Base-by-base conservation (phyloP, 2,329 filamentous ascomycete genomes). In the Colletotrichum chlorophyti region DNA sequence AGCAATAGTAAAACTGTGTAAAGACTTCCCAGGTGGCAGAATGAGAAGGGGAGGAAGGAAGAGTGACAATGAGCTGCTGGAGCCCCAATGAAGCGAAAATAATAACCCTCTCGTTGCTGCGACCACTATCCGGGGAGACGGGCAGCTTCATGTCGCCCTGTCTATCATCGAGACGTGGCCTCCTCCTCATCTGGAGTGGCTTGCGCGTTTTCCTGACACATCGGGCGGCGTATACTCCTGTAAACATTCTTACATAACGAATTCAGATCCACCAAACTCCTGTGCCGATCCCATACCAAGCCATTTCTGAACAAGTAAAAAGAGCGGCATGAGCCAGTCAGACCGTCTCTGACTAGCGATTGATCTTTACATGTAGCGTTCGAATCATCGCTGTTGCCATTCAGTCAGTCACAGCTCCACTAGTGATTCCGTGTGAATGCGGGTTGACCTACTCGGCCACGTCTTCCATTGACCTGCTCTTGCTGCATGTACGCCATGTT, bases 371-470 rank as follows among this genome's bases (percentile, higher is more conserved):
- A 58, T 47, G 12, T 53, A 37, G 41, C 35, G 24, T 42, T 24
- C 29, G 37, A 35, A 59, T 60, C 58, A 60, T 52, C 58, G 52
- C 58, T 60, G 23, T n/a, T 15, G 43, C 24, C 19, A 19, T 40
- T 8, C 32, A 26, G 58, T 60, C 55, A 60, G 58, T 53, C 32
- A 27, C 47, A 41, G 26, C 53, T 45, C 11, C 29, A 14, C 19
- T 19, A 43, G 15, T 43, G 46, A 32, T 47, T 47, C 40, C 41
- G 43, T 29, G 46, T 42, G 32, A 42, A 69, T 59, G 68, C 67
- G 68, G 72, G 68, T 68, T 72, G 70, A 72, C 83, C 76, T 80
- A 85, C 83, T 68, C 85, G 81, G 72, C 84, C 84, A 65, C 85
- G 81, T 70, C 84, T 76, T 63, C 74, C 70, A 70, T 83, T 84